These are phyloP conservation scores for Firmiana major DNA, from an alignment of 345 rosid species.

Conservation along the genomic window DNA sequence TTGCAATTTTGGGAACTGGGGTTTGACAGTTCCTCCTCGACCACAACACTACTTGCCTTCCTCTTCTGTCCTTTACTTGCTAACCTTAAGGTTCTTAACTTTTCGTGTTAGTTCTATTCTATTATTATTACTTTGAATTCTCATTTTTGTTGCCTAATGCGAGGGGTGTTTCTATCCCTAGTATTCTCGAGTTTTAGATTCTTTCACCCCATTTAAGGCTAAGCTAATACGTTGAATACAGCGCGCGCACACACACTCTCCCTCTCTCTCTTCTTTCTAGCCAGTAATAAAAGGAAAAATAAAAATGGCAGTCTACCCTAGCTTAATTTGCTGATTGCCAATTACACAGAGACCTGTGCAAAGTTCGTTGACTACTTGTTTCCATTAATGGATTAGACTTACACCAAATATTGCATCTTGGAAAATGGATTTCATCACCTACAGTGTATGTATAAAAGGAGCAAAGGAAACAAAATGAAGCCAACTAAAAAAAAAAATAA, in stretches of 20 bases:
- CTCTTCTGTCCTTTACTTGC: conserved; percentile 22
- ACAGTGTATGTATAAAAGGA: not conserved
- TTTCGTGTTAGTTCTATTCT: not conserved
- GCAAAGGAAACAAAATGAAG: no score
- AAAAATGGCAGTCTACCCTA: not conserved
- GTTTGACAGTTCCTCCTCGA: conserved; percentile 36
- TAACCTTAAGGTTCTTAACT: conserved; percentile 14
- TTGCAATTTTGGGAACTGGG: conserved; percentile 55
- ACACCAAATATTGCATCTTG: not conserved
- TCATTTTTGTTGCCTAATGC: conserved; percentile 10
- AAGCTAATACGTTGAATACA: not conserved
- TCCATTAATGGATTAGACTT: not conserved
- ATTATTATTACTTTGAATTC: conserved; percentile 8
- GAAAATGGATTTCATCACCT: not conserved
- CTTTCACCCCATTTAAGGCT: not conserved
- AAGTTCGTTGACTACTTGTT: not conserved
- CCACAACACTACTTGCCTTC: conserved; percentile 25
- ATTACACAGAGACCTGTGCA: not conserved
- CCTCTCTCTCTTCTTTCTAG: not conserved
- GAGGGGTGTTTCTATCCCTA: not conserved
- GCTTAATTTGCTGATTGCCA: not conserved
- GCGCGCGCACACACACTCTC: not conserved
- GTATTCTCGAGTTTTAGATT: not conserved
- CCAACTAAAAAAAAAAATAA: no score
- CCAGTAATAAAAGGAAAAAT: not conserved